Conservation (phyloP, 2,329 filamentous ascomycete species). For the Microascus cirrosus region DNA sequence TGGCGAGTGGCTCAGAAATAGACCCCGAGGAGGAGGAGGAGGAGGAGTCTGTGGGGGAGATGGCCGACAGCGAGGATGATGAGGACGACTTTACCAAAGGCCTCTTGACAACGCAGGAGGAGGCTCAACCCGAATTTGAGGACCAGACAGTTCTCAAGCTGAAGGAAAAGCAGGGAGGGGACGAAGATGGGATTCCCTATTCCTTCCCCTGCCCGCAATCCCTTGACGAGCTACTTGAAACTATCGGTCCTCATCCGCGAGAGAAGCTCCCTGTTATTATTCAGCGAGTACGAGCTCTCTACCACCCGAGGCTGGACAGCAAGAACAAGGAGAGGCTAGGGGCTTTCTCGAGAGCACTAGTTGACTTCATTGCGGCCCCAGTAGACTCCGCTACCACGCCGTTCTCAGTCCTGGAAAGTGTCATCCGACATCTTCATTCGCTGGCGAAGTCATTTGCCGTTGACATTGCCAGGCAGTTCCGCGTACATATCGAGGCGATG, state of each 20-base stretch:
- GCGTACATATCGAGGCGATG: conserved; percentile 56
- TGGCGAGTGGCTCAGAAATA: conserved; percentile 69
- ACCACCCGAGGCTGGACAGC: conserved; percentile 76
- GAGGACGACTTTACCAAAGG: conserved; percentile 62
- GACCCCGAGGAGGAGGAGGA: conserved; percentile 41
- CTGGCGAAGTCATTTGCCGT: conserved; percentile 76
- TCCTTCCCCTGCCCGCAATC: conserved; percentile 78
- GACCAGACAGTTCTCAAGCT: conserved; percentile 24
- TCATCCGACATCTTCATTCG: conserved; percentile 87
- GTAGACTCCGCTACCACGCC: conserved; percentile 28
- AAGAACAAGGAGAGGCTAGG: conserved; percentile 77
- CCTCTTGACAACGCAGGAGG: conserved; percentile 48
- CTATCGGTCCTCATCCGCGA: conserved; percentile 49
- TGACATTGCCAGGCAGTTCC: conserved; percentile 67
- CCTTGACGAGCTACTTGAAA: conserved; percentile 61
- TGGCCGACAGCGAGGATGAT: conserved; percentile 25
- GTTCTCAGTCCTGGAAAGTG: conserved; percentile 61
- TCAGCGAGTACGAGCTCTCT: conserved; percentile 81
- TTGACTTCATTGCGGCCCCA: conserved; percentile 48
- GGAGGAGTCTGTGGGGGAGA: conserved; percentile 27
- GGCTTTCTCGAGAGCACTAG: conserved; percentile 53
- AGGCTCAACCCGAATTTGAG: conserved; percentile 39
- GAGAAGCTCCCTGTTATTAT: conserved; percentile 66
- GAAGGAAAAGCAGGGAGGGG: conserved; percentile 26
- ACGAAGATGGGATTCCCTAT: conserved; percentile 57